Evolutionary conservation across 2,329 filamentous ascomycete genomes (phyloP).

Genomic region (Trichoderma hamatum): DNA sequence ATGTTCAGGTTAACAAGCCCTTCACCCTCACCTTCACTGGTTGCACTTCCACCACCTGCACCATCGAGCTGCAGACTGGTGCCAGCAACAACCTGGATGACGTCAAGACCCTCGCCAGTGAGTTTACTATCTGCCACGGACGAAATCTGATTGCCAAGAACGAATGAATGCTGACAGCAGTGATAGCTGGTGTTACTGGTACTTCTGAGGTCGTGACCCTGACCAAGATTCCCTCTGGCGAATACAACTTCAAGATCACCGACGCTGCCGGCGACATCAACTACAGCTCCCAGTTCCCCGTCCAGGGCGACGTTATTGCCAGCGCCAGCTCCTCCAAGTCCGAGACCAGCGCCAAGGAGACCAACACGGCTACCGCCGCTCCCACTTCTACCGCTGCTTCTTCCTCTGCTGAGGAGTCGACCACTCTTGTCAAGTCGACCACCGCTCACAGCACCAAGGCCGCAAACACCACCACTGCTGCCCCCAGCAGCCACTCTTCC

Average conservation of each 20-base stretch:
- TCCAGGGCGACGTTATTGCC: constrained; percentile 22
- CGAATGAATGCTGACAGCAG: not conserved
- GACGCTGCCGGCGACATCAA: constrained; percentile 37
- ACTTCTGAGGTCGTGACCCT: constrained; percentile 38
- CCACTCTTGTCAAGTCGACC: not conserved
- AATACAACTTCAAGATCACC: constrained; percentile 43
- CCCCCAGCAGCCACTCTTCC: constrained; percentile 27
- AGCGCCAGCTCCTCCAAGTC: not conserved
- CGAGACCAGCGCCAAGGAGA: constrained; percentile 20
- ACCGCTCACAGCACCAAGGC: constrained; percentile 30
- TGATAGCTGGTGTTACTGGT: constrained; percentile 31
- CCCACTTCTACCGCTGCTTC: constrained; percentile 16
- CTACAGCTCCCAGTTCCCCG: constrained; percentile 40
- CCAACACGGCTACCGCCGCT: constrained; percentile 21
- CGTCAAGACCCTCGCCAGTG: constrained; percentile 40
- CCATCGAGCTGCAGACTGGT: constrained; percentile 42
- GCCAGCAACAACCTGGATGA: constrained; percentile 35
- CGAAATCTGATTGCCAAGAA: not conserved
- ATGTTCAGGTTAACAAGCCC: constrained; percentile 36
- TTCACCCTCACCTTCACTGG: constrained; percentile 41
- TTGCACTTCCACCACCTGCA: constrained; percentile 39
- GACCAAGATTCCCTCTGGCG: constrained; percentile 35
- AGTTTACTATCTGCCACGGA: constrained; percentile 14
- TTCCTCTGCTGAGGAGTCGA: constrained; percentile 18
- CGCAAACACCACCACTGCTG: constrained; percentile 31